Conservation (phyloP, 169 alveolate genomes). For the Plasmodium falciparum region DNA sequence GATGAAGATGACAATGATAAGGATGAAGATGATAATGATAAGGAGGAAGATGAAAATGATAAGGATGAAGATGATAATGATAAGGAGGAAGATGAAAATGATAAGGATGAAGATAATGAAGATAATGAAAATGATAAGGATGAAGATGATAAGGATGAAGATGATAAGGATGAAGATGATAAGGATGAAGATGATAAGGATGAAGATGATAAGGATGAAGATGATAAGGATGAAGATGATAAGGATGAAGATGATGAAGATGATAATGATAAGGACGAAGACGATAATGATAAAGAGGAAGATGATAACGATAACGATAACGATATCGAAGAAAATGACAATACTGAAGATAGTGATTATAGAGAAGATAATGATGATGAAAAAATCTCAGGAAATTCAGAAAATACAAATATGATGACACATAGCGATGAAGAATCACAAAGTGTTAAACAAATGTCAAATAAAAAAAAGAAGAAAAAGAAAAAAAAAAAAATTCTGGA, state of each 20-base stretch:
- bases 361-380: neutral
- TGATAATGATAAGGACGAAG: neutral
- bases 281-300: neutral
- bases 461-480: neutral
- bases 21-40: no score
- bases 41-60: neutral
- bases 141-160: neutral
- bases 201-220: neutral
- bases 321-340: neutral
- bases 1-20: neutral
- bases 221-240: neutral
- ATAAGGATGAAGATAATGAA: neutral
- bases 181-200: neutral
- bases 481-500: neutral
- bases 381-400: neutral
- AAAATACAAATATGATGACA: neutral
- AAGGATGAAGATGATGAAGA: neutral
- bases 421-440: conserved; percentile 2
- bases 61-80: neutral
- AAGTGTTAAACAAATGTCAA: neutral
- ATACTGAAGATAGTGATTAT: neutral
- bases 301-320: neutral
- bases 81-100: neutral
- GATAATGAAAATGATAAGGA: neutral
- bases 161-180: neutral